These are phyloP conservation scores for Noccaea caerulescens DNA, from an alignment of 345 rosid species.

Conservation along the genomic window DNA sequence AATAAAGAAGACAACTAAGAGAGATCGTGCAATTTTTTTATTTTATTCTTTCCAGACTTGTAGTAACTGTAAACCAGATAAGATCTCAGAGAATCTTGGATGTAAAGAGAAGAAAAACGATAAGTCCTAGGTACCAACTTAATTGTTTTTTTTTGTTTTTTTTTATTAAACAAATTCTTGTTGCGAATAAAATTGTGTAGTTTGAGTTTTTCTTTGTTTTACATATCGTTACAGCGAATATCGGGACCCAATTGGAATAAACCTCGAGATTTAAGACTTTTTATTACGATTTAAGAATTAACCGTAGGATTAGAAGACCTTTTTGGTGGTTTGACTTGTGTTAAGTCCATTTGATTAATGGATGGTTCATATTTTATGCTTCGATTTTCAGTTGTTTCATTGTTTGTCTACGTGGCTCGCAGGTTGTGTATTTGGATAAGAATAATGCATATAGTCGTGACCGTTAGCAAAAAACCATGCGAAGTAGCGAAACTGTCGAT, in stretches of 20 bases:
- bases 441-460: constrained; percentile 3
- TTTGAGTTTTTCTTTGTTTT: constrained; percentile 17
- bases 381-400: not conserved
- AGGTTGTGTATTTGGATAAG: constrained; percentile 18
- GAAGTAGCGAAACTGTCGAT: too few species aligned
- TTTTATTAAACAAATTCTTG: constrained; percentile 20
- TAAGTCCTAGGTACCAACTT: constrained; percentile 24
- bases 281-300: not conserved
- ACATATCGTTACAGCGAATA: constrained; percentile 39
- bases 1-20: constrained; percentile 9
- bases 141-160: not conserved
- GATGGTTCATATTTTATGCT: constrained; percentile 15
- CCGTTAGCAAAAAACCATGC: not conserved
- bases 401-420: constrained; percentile 5
- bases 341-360: not conserved
- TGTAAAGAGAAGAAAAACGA: constrained; percentile 27
- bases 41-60: constrained; percentile 13
- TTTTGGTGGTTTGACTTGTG: constrained; percentile 22
- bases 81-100: constrained; percentile 35
- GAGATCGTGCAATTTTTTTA: constrained; percentile 30
- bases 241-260: constrained; percentile 30
- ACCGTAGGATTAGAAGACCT: constrained; percentile 16
- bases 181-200: constrained; percentile 16
- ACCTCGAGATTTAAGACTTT: constrained; percentile 18
- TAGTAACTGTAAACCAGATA: constrained; percentile 36